Evolutionary conservation across 2,329 filamentous ascomycete genomes (phyloP).

Genomic region (Rutstroemia sp.): DNA sequence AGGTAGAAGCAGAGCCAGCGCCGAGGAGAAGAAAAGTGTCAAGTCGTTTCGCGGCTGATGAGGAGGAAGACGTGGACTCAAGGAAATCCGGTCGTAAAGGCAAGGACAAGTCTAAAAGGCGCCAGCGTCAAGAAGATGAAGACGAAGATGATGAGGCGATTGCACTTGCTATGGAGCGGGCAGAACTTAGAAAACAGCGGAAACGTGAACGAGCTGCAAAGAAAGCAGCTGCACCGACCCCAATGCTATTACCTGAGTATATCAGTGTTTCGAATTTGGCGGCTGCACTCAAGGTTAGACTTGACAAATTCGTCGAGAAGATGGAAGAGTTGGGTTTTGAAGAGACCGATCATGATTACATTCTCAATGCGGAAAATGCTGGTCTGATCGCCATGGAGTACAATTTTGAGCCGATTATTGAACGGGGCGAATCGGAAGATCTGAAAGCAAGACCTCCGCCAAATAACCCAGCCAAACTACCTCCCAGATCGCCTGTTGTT

Average conservation of each 20-base stretch:
- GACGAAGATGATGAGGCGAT: conserved; percentile 28
- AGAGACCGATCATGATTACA: conserved; percentile 70
- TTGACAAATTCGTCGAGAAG: conserved; percentile 64
- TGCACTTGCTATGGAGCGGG: conserved; percentile 29
- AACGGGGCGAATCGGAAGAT: conserved; percentile 59
- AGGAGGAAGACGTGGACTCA: conserved; percentile 3
- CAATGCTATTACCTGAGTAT: conserved; percentile 78
- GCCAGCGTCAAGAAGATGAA: conserved; percentile 13
- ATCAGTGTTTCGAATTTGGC: conserved; percentile 84
- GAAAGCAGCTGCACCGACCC: conserved; percentile 40
- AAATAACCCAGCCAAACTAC: conserved; percentile 61
- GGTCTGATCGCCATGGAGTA: conserved; percentile 88
- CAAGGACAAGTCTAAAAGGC: conserved; percentile 26
- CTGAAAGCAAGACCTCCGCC: conserved; percentile 61
- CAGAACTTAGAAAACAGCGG: conserved; percentile 36
- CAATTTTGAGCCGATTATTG: conserved; percentile 78
- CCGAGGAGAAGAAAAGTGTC: conserved; percentile 1
- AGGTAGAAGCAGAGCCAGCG: not conserved
- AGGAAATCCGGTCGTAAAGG: conserved; percentile 21
- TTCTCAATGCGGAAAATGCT: conserved; percentile 86
- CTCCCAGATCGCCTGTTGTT: conserved; percentile 79
- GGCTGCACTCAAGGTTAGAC: conserved; percentile 61
- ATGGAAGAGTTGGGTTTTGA: conserved; percentile 86
- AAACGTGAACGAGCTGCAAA: conserved; percentile 35
- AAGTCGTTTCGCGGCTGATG: conserved; percentile 1